Conservation (phyloP, 257 asterid species). For the Salvia miltiorrhiza region DNA sequence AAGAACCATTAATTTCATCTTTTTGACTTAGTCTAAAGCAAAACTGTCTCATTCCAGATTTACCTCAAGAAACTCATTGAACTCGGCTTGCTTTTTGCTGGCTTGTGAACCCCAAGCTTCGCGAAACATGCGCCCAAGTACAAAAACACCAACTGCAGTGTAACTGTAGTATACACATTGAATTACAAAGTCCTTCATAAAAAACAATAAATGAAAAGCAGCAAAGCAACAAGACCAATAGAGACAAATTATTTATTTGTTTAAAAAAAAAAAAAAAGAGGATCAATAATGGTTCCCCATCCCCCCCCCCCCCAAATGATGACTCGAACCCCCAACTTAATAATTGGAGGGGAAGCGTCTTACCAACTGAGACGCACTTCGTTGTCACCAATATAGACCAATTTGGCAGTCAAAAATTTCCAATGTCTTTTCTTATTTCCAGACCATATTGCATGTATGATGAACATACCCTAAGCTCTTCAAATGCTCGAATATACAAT, state of each 20-base stretch:
- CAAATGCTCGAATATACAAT: conserved; percentile 10
- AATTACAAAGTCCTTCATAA: conserved; percentile 25
- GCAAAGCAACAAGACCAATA: conserved; percentile 15
- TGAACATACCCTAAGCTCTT: conserved; percentile 8
- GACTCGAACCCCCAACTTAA: no score
- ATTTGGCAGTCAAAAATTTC: no score
- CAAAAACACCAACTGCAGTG: conserved; percentile 98
- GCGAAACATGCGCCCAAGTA: conserved; percentile 84
- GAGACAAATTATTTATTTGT: no score
- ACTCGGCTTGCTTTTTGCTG: conserved; percentile 83
- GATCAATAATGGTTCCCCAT: no score
- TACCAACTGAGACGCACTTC: no score
- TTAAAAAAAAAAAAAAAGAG: no score
- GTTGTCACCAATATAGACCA: no score
- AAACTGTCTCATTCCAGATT: conserved; percentile 2
- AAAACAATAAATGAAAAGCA: conserved; percentile 22
- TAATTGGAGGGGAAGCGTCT: no score
- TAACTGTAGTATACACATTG: conserved; percentile 49
- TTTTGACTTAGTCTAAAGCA: background rate
- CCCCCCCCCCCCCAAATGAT: no score
- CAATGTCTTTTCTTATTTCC: background rate
- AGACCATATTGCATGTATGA: background rate
- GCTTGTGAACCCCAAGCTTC: conserved; percentile 94
- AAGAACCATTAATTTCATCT: conserved; percentile 11
- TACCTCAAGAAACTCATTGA: conserved; percentile 94